Conservation (phyloP, 768 basidiomycete species). For the Nidula microcarpa region DNA sequence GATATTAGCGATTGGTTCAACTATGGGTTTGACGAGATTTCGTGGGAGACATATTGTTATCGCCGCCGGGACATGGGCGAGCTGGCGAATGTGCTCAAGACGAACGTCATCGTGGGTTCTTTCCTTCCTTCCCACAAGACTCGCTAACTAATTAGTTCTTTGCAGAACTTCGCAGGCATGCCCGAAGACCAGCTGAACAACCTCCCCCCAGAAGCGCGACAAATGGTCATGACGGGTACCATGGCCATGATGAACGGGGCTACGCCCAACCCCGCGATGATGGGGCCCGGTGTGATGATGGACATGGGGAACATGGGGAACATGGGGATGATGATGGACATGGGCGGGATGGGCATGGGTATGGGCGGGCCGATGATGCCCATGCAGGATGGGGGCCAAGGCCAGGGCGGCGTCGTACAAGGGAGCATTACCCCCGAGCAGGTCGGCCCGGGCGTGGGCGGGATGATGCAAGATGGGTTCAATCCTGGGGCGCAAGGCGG, state of each 20-base stretch:
- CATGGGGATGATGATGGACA: constrained; percentile 61
- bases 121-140: not conserved
- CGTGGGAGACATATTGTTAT: constrained; percentile 92
- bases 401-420: constrained; percentile 29
- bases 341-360: constrained; percentile 61
- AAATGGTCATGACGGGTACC: constrained; percentile 76
- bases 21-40: constrained; percentile 96
- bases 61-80: constrained; percentile 80
- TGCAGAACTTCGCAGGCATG: constrained; percentile 78
- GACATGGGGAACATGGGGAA: constrained; percentile 67
- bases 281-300: constrained; percentile 75
- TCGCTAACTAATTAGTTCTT: constrained; percentile 4
- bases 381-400: constrained; percentile 37
- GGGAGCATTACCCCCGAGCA: constrained; percentile 37
- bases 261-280: constrained; percentile 58
- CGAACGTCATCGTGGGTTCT: constrained; percentile 71
- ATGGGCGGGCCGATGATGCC: constrained; percentile 62
- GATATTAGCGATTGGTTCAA: constrained; percentile 99
- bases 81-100: constrained; percentile 74
- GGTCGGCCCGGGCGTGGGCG: constrained; percentile 29
- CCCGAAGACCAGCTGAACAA: constrained; percentile 75
- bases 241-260: constrained; percentile 30
- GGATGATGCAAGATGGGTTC: constrained; percentile 50
- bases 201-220: constrained; percentile 77
- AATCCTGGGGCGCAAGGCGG: constrained; percentile 37